Conservation (phyloP, 2,329 filamentous ascomycete genomes). For the Nectriaceae sp. region DNA sequence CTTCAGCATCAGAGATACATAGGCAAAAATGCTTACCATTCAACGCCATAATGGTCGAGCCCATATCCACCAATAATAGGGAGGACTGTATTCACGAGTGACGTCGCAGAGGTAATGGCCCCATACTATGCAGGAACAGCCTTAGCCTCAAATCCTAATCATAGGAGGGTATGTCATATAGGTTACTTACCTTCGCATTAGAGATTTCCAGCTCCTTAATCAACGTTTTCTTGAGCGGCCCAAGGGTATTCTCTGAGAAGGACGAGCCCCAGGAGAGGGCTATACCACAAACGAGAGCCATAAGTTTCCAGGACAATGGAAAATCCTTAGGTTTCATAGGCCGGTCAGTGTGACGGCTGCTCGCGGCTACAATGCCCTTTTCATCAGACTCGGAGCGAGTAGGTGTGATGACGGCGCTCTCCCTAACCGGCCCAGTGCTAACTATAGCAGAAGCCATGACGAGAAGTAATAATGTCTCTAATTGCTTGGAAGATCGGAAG, state of each 20-base stretch:
- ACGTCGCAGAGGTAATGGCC: slow-evolving; percentile 24
- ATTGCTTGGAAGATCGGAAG: too few species aligned
- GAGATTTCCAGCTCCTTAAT: slow-evolving; percentile 23
- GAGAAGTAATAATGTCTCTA: too few species aligned
- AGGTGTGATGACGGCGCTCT: too few species aligned
- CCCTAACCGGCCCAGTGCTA: too few species aligned
- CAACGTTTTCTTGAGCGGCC: slow-evolving; percentile 25
- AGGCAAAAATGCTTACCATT: slow-evolving; percentile 16
- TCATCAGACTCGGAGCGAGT: too few species aligned
- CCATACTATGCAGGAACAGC: slow-evolving; percentile 18
- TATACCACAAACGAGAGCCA: slow-evolving; percentile 22
- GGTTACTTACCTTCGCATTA: slow-evolving; percentile 15
- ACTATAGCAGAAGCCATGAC: too few species aligned
- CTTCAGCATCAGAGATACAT: too few species aligned
- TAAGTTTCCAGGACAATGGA: slow-evolving; percentile 24
- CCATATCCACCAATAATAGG: slow-evolving; percentile 29
- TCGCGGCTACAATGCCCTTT: not conserved
- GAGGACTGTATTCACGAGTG: slow-evolving; percentile 27
- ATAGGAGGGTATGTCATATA: too few species aligned
- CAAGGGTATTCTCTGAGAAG: slow-evolving; percentile 27
- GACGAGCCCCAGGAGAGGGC: slow-evolving; percentile 28
- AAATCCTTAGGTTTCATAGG: slow-evolving; percentile 14
- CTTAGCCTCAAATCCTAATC: not conserved
- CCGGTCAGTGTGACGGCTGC: not conserved
- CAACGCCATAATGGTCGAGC: slow-evolving; percentile 28